Base-by-base conservation (phyloP, 2,329 filamentous ascomycete genomes). In the Curvularia verruculosa region DNA sequence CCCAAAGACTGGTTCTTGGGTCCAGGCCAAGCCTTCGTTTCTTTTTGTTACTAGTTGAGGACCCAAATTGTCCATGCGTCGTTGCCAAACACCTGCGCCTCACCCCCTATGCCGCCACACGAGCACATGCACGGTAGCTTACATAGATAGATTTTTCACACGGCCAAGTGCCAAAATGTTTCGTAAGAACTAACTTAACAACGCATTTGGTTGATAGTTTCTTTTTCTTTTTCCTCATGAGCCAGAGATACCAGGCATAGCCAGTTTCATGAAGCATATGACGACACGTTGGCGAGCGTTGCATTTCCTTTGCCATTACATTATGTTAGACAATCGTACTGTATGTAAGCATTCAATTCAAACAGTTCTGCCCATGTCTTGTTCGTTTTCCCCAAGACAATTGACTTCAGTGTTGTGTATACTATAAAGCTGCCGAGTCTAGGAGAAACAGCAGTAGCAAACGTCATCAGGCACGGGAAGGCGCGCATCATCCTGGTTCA, bases 401-500 rank as follows among this genome's bases (percentile, higher is more conserved):
- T 21, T 43, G 40, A 26, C n/a, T 43, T n/a, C n/a, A 1, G 24
- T 43, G 40, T 26, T 9, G 15, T 15, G 23, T 28, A 29, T 28
- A 5, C 6, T 28, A 3, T 9, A 13, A 18, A 37, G 19, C 39
- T 15, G 46, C 2, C 9, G 18, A 37, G 47, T 21, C n/a, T 19
- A 10, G n/a, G 53, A 23, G 50, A 34, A 49, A 36, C 43, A 40
- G 50, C 31, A 34, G 49, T 48, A 37, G 28, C 40, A 21, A 45
- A 49, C 44, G 50, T 45, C 50, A 52, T 56, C 29, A 34, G 18
- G 37, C 5, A 39, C 50, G 50, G 54, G 50, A 37, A 54, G 45
- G 51, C 26, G 46, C 46, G 55, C 55, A 18, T 49, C 51, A 58
- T 58, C 44, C 55, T 47, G 52, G 56, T 48, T 48, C 52, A 44